Base-by-base conservation (phyloP, 768 basidiomycete species). In the Leccinellum rugosiceps region DNA sequence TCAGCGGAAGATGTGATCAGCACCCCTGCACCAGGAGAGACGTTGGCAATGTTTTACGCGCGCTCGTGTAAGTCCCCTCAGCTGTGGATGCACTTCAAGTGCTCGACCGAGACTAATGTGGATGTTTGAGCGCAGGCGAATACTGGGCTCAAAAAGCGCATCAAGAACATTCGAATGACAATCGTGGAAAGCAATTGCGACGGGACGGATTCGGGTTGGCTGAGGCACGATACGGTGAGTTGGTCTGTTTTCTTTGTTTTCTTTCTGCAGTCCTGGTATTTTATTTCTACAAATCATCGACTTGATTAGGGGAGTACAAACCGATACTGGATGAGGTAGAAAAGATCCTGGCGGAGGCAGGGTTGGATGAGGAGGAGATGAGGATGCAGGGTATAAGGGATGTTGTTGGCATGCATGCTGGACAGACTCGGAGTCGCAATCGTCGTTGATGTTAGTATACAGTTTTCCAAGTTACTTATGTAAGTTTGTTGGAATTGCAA, bases 1-100 rank as follows among this genome's bases (percentile, higher is more conserved):
- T 82, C 87, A 1, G 76, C 80, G 0, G 92, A 93, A 65, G 91
- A 94, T 57, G 71, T 82, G 1, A 67, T 88, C 26, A 88, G 86
- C 63, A 94, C 92, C 0, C 94, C 94, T 0, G 76, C 88, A 3
- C 91, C 92, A 0, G 91, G 92, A 11, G 94, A 96, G 70, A 89
- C 88, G 0, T 73, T 94, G 8, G 86, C 91, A 0, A 78, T 80
- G 72, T 95, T 95, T 69, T 95, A 93, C 64, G 84, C 87, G 6
- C 83, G 92, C 8, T 86, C 88, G 17, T 83, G 90, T 88, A 68
- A 63, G 87, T 77, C 21, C 7, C 11, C n/a, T 38, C 8, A n/a
- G 17, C 13, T 35, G 8, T 35, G 35, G 1, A 8, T 38, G 17
- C 1, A 13, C 5, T 5, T 8, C 17, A 17, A 19, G 38, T 35